Conservation (phyloP, 2,329 filamentous ascomycete genomes). For the Monilinia fructigena region DNA sequence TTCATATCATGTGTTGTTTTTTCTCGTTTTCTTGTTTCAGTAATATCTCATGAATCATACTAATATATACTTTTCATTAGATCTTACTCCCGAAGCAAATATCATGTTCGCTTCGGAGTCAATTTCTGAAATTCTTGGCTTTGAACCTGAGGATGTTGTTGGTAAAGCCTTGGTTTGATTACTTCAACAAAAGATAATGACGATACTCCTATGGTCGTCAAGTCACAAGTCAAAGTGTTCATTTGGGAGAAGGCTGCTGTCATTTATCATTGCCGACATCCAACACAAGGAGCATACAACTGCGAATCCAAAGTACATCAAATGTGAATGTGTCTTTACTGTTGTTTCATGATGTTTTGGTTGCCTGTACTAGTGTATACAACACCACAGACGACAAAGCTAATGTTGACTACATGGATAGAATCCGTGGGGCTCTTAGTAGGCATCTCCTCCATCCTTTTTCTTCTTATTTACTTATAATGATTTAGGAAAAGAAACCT, state of each 20-base stretch:
- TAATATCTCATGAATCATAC: slow-evolving; percentile 21
- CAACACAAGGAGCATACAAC: slow-evolving; percentile 60
- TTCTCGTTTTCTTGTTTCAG: slow-evolving; percentile 13
- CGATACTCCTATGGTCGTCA: slow-evolving; percentile 68
- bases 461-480: not conserved
- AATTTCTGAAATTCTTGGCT: slow-evolving; percentile 78
- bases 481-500: slow-evolving; percentile 1
- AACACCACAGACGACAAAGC: slow-evolving; percentile 40
- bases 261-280: slow-evolving; percentile 73
- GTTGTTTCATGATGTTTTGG: slow-evolving; percentile 86
- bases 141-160: slow-evolving; percentile 71
- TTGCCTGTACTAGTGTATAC: slow-evolving; percentile 81
- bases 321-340: slow-evolving; percentile 86
- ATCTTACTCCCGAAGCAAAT: slow-evolving; percentile 71
- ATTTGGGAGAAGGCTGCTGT: slow-evolving; percentile 80
- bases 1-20: slow-evolving; percentile 1
- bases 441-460: not conserved
- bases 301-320: slow-evolving; percentile 54
- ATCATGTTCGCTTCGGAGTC: slow-evolving; percentile 84
- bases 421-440: slow-evolving; percentile 7
- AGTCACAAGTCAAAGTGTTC: slow-evolving; percentile 68
- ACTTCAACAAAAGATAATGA: slow-evolving; percentile 70
- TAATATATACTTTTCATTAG: slow-evolving; percentile 45
- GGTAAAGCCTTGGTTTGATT: slow-evolving; percentile 79
- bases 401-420: not conserved